Evolutionary conservation across 345 rosid species (phyloP).

Genomic region (Eucalyptus sp.): DNA sequence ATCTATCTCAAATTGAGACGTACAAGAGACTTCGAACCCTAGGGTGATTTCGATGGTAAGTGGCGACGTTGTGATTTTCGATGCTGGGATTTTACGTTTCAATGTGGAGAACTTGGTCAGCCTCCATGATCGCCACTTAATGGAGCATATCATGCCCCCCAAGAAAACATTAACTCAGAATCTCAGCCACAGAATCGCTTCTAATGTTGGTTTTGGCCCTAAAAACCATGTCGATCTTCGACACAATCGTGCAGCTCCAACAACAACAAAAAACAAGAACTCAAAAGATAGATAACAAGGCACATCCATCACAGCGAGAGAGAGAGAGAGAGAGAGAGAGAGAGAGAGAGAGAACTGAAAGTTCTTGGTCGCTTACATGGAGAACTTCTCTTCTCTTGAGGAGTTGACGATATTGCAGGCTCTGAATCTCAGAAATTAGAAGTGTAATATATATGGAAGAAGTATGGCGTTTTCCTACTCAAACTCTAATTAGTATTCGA

Average conservation of each 20-base stretch:
- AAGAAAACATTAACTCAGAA: background rate
- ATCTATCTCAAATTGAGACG: background rate
- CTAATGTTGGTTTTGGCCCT: background rate
- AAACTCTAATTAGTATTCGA: background rate
- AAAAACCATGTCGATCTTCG: background rate
- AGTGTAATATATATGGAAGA: background rate
- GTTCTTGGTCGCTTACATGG: background rate
- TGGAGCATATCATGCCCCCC: background rate
- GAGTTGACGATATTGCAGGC: background rate
- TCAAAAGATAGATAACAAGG: background rate
- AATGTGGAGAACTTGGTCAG: conserved; percentile 10
- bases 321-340: background rate
- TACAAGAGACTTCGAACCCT: background rate
- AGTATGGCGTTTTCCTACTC: background rate
- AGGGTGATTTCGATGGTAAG: background rate
- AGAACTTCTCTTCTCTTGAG: background rate
- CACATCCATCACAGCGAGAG: background rate
- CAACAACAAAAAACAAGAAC: background rate
- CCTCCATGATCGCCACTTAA: background rate
- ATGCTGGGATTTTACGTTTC: background rate
- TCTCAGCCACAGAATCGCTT: background rate
- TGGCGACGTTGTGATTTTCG: background rate
- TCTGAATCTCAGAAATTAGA: background rate
- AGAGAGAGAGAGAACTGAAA: background rate
- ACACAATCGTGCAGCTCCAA: background rate